Evolutionary conservation across 1,284 basidiomycete genomes (phyloP).

Genomic region (Coriolopsis trogii): DNA sequence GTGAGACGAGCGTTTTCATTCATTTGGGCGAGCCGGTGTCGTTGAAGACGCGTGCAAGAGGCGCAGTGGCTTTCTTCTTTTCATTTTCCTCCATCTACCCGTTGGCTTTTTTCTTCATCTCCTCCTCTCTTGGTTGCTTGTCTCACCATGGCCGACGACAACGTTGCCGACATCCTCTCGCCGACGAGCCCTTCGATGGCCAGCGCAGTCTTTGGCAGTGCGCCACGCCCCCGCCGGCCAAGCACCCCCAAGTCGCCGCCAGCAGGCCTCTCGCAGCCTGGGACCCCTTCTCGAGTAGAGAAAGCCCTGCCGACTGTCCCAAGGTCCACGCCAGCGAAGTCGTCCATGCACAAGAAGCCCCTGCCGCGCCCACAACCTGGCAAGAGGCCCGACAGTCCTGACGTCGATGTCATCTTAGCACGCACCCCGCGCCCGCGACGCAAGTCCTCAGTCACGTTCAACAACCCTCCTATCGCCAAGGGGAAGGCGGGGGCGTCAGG

Average conservation of each 20-base stretch:
- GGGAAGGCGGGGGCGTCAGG: conserved; percentile 17
- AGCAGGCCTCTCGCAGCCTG: not conserved
- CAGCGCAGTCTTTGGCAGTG: conserved; percentile 24
- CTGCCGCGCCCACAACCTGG: conserved; percentile 7
- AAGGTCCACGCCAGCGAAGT: not conserved
- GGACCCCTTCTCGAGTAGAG: conserved; percentile 1
- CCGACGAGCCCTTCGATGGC: conserved; percentile 19
- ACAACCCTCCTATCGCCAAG: conserved; percentile 11
- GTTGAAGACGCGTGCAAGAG: not conserved
- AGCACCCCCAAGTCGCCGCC: conserved; percentile 23
- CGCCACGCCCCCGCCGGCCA: conserved; percentile 22
- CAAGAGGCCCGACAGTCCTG: conserved; percentile 43
- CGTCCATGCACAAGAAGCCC: not conserved
- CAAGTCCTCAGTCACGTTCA: conserved; percentile 29
- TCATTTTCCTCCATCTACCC: not conserved
- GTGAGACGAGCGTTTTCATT: not conserved
- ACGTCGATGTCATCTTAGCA: conserved; percentile 49
- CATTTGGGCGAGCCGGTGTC: conserved; percentile 14
- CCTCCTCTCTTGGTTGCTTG: not conserved
- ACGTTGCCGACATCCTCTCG: conserved; percentile 12
- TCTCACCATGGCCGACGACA: conserved; percentile 10
- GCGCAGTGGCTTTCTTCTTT: not conserved
- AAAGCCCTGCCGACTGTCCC: conserved; percentile 18
- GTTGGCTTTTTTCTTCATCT: not conserved
- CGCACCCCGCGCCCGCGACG: conserved; percentile 47